Evolutionary conservation across 805 yeast genomes (phyloP).

Genomic region (Saturnispora sekii): DNA sequence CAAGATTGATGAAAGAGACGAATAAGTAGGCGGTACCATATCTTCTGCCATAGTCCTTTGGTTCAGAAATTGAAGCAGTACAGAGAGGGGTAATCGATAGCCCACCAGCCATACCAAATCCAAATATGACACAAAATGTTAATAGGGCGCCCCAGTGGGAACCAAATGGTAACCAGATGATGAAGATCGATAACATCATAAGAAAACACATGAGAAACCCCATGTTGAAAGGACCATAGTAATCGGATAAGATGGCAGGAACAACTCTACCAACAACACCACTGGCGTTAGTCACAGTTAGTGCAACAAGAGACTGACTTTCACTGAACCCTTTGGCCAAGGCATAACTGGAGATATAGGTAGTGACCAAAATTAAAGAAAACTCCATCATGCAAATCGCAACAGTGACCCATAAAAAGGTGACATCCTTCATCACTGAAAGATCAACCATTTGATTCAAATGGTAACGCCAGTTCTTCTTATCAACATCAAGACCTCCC

Average conservation of each 20-base stretch:
- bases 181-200: constrained; percentile 36
- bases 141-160: constrained; percentile 32
- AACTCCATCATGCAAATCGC: constrained; percentile 43
- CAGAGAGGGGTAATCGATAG: constrained; percentile 61
- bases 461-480: constrained; percentile 9
- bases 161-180: constrained; percentile 62
- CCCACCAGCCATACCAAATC: constrained; percentile 53
- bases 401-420: constrained; percentile 30
- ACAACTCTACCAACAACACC: constrained; percentile 38
- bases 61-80: constrained; percentile 50
- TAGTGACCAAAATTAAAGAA: constrained; percentile 40
- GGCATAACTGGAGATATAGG: constrained; percentile 51
- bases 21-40: constrained; percentile 60
- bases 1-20: constrained; percentile 34
- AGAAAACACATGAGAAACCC: constrained; percentile 30
- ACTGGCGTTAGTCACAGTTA: constrained; percentile 35
- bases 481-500: not conserved
- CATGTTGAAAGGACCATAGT: constrained; percentile 37
- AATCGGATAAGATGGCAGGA: constrained; percentile 37
- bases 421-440: constrained; percentile 31
- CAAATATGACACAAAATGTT: constrained; percentile 44
- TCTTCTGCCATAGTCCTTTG: constrained; percentile 58
- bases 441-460: constrained; percentile 29
- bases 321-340: constrained; percentile 37
- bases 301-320: constrained; percentile 30